Conservation (phyloP, 2,329 filamentous ascomycete species). For the Penicillium sp. region DNA sequence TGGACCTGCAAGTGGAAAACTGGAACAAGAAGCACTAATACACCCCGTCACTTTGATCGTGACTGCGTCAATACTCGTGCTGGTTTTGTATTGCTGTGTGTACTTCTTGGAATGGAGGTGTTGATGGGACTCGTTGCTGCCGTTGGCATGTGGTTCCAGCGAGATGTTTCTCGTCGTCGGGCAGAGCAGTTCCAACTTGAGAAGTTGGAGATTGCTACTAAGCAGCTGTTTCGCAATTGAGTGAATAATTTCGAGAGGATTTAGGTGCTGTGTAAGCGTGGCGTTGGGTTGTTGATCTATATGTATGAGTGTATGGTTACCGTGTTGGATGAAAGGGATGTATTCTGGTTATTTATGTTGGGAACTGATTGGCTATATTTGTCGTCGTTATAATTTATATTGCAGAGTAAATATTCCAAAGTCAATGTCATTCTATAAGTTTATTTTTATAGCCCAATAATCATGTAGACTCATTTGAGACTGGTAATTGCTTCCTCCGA, state of each 20-base stretch:
- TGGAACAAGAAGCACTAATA: conserved; percentile 15
- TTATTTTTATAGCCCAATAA: background rate
- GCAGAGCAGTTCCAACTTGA: conserved; percentile 27
- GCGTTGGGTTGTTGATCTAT: background rate
- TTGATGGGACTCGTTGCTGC: conserved; percentile 34
- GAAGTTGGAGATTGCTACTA: conserved; percentile 29
- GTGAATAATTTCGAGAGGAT: background rate
- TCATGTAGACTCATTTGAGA: background rate
- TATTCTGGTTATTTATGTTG: conserved; percentile 12
- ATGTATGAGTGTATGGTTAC: background rate
- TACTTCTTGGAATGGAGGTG: conserved; percentile 37
- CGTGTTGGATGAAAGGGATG: background rate
- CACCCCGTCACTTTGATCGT: conserved; percentile 39
- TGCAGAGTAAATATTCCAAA: background rate
- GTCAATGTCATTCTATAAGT: background rate
- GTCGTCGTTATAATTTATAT: background rate
- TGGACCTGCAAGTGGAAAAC: conserved; percentile 45
- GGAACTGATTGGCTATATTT: background rate
- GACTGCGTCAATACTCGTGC: conserved; percentile 41
- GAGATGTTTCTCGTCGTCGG: conserved; percentile 31
- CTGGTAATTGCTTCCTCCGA: background rate
- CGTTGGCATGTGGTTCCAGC: conserved; percentile 34
- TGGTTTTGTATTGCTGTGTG: conserved; percentile 37
- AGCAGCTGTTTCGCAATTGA: conserved; percentile 23
- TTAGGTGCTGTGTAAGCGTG: background rate